Evolutionary conservation across 2,329 filamentous ascomycete genomes (phyloP).

Genomic region (Hypomyces rosellus): DNA sequence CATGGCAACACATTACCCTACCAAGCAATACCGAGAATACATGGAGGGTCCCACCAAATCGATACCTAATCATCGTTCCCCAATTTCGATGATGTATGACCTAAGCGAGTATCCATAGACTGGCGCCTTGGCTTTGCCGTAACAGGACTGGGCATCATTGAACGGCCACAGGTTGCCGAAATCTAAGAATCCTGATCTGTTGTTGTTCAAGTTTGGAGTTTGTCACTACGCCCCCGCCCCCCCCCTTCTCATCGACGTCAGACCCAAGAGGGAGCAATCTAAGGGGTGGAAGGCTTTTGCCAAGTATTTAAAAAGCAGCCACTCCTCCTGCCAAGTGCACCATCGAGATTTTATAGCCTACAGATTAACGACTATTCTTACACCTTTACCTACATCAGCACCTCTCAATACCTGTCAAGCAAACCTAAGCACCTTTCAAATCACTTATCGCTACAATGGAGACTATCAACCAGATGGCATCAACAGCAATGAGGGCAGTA

Average conservation of each 20-base stretch:
- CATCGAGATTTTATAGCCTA: too few species aligned
- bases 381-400: background rate
- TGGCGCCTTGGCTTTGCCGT: too few species aligned
- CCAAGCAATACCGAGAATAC: too few species aligned
- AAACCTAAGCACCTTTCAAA: too few species aligned
- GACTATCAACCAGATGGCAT: constrained; percentile 50
- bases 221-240: background rate
- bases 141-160: too few species aligned
- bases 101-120: too few species aligned
- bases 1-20: too few species aligned
- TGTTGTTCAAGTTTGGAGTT: background rate
- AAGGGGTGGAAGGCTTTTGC: background rate
- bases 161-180: too few species aligned
- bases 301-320: background rate
- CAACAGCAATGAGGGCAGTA: constrained; percentile 35
- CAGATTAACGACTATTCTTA: background rate
- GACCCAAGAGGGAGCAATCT: background rate
- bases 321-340: background rate
- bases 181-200: background rate
- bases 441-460: constrained; percentile 45
- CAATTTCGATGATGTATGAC: too few species aligned
- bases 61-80: too few species aligned
- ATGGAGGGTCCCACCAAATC: too few species aligned
- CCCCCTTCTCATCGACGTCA: background rate
- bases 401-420: too few species aligned